A percentile compares a stretch with the other conserved stretches of the same genome.
These are phyloP conservation scores for Lactarius pseudohatsudake DNA, from an alignment of 768 basidiomycete genomes.

Conservation along the genomic window DNA sequence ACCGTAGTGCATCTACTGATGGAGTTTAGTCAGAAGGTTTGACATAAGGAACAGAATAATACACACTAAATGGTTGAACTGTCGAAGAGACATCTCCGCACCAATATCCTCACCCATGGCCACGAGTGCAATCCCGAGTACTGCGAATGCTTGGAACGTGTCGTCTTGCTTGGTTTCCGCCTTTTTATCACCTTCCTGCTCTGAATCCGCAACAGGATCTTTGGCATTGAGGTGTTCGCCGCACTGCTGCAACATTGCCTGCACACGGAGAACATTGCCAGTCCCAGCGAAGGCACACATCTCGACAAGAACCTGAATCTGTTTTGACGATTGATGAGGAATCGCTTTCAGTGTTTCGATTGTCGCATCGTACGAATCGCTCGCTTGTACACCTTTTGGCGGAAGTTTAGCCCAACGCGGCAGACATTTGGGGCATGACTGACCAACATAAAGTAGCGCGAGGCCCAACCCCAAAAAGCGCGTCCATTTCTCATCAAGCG, in stretches of 20 bases:
- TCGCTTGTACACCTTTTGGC: constrained; percentile 79
- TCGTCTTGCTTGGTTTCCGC: constrained; percentile 57
- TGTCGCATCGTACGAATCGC: constrained; percentile 75
- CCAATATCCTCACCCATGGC: constrained; percentile 99
- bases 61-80: constrained; percentile 93
- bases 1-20: constrained; percentile 95
- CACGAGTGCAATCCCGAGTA: constrained; percentile 89
- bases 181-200: constrained; percentile 61
- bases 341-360: constrained; percentile 92
- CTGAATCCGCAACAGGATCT: constrained; percentile 38
- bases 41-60: constrained; percentile 20
- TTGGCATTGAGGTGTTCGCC: constrained; percentile 78
- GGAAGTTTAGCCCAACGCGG: neutral
- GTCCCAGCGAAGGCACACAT: constrained; percentile 94
- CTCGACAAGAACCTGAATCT: constrained; percentile 89
- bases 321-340: constrained; percentile 87
- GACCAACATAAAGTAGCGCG: constrained; percentile 88
- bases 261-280: constrained; percentile 91
- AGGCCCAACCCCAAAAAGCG: constrained; percentile 88
- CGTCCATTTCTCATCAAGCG: constrained; percentile 91
- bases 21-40: constrained; percentile 23
- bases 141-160: constrained; percentile 88
- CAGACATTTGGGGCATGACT: constrained; percentile 30
- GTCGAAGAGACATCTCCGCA: constrained; percentile 94
- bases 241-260: constrained; percentile 89